These are phyloP conservation scores for Globisporangium radiosum DNA, from an alignment of 352 stramenopile genomes.

Conservation along the genomic window DNA sequence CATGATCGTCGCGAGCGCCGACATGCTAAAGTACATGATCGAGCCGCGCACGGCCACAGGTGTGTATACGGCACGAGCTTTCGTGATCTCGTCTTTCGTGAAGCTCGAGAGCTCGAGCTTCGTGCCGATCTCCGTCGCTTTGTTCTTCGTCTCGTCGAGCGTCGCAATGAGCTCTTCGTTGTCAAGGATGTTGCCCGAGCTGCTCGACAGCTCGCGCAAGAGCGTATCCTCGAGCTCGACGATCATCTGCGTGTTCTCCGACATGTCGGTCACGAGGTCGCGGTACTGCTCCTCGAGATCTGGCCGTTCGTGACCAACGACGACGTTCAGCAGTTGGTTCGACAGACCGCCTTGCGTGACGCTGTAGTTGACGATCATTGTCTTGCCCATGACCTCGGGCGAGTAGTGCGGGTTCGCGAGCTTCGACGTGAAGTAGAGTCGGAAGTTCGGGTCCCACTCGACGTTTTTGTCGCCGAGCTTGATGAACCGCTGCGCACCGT, in stretches of 20 bases:
- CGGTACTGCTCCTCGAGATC: slow-evolving; percentile 93
- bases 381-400: slow-evolving; percentile 94
- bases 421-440: slow-evolving; percentile 93
- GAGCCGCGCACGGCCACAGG: slow-evolving; percentile 89
- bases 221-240: slow-evolving; percentile 91
- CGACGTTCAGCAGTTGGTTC: slow-evolving; percentile 92
- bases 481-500: slow-evolving; percentile 88
- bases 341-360: slow-evolving; percentile 90
- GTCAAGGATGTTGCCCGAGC: slow-evolving; percentile 91
- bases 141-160: slow-evolving; percentile 93
- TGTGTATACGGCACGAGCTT: slow-evolving; percentile 86
- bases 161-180: slow-evolving; percentile 94
- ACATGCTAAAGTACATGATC: slow-evolving; percentile 94
- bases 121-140: slow-evolving; percentile 90
- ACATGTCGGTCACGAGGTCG: slow-evolving; percentile 91
- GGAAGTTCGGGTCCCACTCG: slow-evolving; percentile 92
- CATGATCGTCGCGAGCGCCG: slow-evolving; percentile 89
- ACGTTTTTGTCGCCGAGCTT: slow-evolving; percentile 93
- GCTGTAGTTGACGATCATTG: slow-evolving; percentile 95
- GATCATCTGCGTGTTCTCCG: slow-evolving; percentile 89
- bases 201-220: slow-evolving; percentile 86
- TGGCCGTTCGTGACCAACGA: slow-evolving; percentile 89
- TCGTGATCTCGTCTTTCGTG: slow-evolving; percentile 93
- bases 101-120: slow-evolving; percentile 91
- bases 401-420: slow-evolving; percentile 93